Base-by-base conservation (phyloP, 2,329 filamentous ascomycete species). In the Aspergillus flavus region DNA sequence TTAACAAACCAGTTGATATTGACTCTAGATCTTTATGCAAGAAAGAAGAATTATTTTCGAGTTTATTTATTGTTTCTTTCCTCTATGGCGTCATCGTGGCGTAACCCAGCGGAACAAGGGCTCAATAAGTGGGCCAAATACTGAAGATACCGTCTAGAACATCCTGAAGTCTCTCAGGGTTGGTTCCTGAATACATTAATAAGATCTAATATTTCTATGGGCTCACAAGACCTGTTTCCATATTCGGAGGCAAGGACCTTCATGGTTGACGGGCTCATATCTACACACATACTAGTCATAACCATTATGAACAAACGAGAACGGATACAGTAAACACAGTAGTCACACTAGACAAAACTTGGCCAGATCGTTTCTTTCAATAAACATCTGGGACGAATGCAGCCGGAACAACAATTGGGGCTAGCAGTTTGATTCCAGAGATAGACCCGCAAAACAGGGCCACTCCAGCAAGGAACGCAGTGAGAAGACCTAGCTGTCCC, bases 401-500 rank as follows among this genome's bases (percentile, higher is more conserved):
- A 32, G 16, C 21, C 28, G 16, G 45, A 46, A 45, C 19, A 61
- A 57, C 11, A 19, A 58, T 53, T 64, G 41, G 21, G 36, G 43
- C 60, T 34, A 61, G 64, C 34, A 59, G 39, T 30, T 36, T 65
- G 32, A 61, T 11, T 10, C 56, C 58, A 28, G 36, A 59, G 12
- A 66, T 12, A 16, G 55, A 57, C 21, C 66, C 65, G 30, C 58
- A 60, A n/a, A 62, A 28, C 16, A 68, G 46, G n/a, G 43, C 53
- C 41, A 43, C 48, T 26, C 39, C 59, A 32, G 63, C 66, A 46
- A 62, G 57, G 16, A 71, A 57, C 14, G 66, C 71, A 26, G 62
- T 66, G 21, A 73, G 36, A n/a, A 75, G 65, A 4, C 73, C 73
- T 10, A 74, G 41, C 14, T 65, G 68, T 1, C 71, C 73, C 9